Evolutionary conservation across 257 asterid genomes (phyloP).

Genomic region (Capsicum rhomboideum): DNA sequence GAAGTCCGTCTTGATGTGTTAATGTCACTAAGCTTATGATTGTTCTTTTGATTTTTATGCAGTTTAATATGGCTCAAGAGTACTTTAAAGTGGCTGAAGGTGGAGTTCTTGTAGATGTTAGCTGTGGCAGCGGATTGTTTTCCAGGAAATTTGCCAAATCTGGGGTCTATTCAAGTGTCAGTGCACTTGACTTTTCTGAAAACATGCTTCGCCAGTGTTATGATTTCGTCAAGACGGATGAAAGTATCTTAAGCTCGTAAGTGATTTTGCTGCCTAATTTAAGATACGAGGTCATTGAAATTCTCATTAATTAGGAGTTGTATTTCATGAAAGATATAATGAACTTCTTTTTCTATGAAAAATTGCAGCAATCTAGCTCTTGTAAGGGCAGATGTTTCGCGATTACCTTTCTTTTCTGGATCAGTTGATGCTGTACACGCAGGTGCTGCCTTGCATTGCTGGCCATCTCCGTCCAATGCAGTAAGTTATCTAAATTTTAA

Average conservation of each 20-base stretch:
- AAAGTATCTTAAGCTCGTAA: conserved; percentile 57
- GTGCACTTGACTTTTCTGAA: conserved; percentile 91
- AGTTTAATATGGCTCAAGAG: conserved; percentile 93
- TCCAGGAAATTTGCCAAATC: conserved; percentile 86
- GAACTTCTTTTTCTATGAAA: not conserved
- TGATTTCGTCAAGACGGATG: conserved; percentile 68
- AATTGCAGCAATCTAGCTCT: conserved; percentile 71
- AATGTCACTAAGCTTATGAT: not conserved
- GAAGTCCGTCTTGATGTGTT: not conserved
- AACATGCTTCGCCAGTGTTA: conserved; percentile 93
- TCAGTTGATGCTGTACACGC: conserved; percentile 92
- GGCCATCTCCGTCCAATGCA: conserved; percentile 99
- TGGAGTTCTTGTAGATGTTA: conserved; percentile 82
- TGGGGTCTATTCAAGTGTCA: conserved; percentile 64
- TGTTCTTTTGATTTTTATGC: conserved; percentile 19
- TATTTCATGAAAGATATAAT: not conserved
- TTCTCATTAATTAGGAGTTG: not conserved
- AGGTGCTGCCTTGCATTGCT: conserved; percentile 98
- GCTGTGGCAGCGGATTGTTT: conserved; percentile 97
- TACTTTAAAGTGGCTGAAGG: conserved; percentile 73
- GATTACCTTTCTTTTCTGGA: conserved; percentile 86
- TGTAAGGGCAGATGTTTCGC: conserved; percentile 92
- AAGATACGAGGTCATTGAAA: not conserved
- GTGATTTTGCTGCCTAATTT: conserved; percentile 14
- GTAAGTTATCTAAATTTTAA: conserved; percentile 22